A percentile compares a stretch with the other conserved stretches of the same genome.
phyloP scores from a whole-genome alignment of 2,329 filamentous ascomycete species.

The Fusarium sp. region DNA sequence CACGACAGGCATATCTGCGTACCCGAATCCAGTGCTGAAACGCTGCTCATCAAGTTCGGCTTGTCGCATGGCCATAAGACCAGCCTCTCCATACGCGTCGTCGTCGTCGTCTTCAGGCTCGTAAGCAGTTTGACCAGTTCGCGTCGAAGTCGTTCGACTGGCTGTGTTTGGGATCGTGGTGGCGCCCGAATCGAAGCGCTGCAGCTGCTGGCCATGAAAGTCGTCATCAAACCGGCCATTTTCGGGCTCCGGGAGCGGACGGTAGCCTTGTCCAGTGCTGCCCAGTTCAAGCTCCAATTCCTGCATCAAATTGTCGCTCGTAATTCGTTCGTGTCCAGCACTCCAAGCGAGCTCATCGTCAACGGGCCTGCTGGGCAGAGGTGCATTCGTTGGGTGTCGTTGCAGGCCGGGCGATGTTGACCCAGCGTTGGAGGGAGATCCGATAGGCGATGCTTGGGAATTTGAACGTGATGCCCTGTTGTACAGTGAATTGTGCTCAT shows the following conservation, averaged over 20 bases:
- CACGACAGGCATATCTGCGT: conserved; percentile 49
- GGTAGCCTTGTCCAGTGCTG: conserved; percentile 50
- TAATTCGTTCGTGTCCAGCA: conserved; percentile 57
- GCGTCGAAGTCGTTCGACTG: conserved; percentile 41
- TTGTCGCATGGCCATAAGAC: conserved; percentile 84
- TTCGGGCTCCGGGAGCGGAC: conserved; percentile 55
- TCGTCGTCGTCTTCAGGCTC: conserved; percentile 69
- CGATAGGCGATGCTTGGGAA: conserved; percentile 62
- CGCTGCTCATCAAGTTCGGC: conserved; percentile 81
- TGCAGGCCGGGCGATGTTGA: conserved; percentile 59
- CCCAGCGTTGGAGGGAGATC: conserved; percentile 59
- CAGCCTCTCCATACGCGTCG: conserved; percentile 87
- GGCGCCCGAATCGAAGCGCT: conserved; percentile 63
- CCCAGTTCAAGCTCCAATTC: conserved; percentile 69
- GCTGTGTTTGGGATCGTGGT: conserved; percentile 56
- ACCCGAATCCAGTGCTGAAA: conserved; percentile 52
- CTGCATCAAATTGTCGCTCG: conserved; percentile 67
- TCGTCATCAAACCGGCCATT: conserved; percentile 64
- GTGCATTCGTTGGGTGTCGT: conserved; percentile 70
- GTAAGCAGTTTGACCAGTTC: conserved; percentile 35
- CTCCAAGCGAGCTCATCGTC: conserved; percentile 59
- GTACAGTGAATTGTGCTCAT: conserved; percentile 61
- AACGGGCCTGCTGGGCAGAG: conserved; percentile 67
- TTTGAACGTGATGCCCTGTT: conserved; percentile 61
- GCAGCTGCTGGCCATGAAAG: conserved; percentile 55